Percentiles rank a stretch among this genome's conserved stretches.
Evolutionary conservation across 768 basidiomycete species (phyloP).

Genomic region (Leccinum subtestaceum): DNA sequence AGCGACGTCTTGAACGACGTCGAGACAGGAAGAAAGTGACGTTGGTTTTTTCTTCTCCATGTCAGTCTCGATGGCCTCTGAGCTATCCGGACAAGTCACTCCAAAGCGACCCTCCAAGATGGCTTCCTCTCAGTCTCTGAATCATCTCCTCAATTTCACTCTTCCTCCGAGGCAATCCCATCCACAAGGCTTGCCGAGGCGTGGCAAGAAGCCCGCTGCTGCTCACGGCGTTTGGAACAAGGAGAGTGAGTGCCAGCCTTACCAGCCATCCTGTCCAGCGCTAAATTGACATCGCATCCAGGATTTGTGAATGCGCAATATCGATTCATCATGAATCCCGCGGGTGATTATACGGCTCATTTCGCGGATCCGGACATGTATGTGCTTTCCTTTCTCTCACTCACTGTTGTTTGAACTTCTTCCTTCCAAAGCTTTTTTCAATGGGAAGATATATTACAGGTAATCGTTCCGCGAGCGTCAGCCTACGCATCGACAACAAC

Average conservation of each 20-base stretch:
- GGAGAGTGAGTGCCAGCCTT: constrained; percentile 69
- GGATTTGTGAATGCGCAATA: constrained; percentile 97
- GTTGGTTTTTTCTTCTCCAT: constrained; percentile 19
- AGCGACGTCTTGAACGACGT: constrained; percentile 15
- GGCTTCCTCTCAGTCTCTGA: constrained; percentile 60
- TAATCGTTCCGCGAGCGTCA: constrained; percentile 85
- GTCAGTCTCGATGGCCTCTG: constrained; percentile 29
- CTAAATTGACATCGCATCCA: constrained; percentile 32
- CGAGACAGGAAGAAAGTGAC: constrained; percentile 11
- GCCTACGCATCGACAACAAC: constrained; percentile 64
- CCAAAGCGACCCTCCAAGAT: constrained; percentile 67
- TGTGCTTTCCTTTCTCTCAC: constrained; percentile 31
- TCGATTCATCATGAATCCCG: constrained; percentile 92
- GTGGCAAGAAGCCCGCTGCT: constrained; percentile 67
- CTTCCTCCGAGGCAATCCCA: constrained; percentile 82
- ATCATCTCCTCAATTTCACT: constrained; percentile 92
- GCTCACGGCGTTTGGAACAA: constrained; percentile 77
- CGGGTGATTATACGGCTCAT: constrained; percentile 88
- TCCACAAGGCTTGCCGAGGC: constrained; percentile 59
- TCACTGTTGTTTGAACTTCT: neutral
- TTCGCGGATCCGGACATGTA: constrained; percentile 98
- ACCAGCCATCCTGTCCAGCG: constrained; percentile 13
- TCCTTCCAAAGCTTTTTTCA: constrained; percentile 73
- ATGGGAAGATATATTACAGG: constrained; percentile 94
- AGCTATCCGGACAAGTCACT: constrained; percentile 32